Evolutionary conservation across 352 stramenopile species (phyloP).

Genomic region (Phytopythium chamaehyphon): DNA sequence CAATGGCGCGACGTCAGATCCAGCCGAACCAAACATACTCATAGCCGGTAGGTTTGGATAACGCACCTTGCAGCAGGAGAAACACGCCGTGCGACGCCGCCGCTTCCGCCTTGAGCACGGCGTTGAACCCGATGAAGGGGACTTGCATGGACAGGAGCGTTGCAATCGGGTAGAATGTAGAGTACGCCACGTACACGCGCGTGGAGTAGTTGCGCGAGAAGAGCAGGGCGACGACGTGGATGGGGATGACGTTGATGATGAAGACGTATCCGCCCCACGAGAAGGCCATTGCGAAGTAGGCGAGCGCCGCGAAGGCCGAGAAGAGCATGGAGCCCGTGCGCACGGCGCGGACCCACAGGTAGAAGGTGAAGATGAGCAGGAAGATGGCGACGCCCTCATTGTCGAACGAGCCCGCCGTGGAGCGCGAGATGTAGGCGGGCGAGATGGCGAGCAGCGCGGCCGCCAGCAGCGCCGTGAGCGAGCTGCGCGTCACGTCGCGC

Average conservation of each 20-base stretch:
- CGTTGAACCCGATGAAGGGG: slow-evolving; percentile 98
- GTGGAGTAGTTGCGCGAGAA: slow-evolving; percentile 87
- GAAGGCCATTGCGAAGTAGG: slow-evolving; percentile 97
- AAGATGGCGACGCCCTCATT: slow-evolving; percentile 99
- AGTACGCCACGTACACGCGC: slow-evolving; percentile 96
- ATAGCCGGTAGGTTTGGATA: neutral
- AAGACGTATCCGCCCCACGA: slow-evolving; percentile 99
- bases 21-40: slow-evolving; percentile 13
- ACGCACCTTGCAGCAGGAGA: slow-evolving; percentile 78
- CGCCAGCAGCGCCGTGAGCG: slow-evolving; percentile 78
- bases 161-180: slow-evolving; percentile 96
- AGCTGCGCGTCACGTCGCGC: slow-evolving; percentile 60
- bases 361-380: slow-evolving; percentile 97
- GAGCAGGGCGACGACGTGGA: slow-evolving; percentile 92
- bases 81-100: slow-evolving; percentile 91
- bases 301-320: slow-evolving; percentile 57
- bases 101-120: slow-evolving; percentile 83
- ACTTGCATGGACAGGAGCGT: slow-evolving; percentile 96
- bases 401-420: slow-evolving; percentile 97
- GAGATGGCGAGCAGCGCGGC: slow-evolving; percentile 93
- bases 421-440: slow-evolving; percentile 97
- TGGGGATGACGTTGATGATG: slow-evolving; percentile 98
- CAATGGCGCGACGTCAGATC: neutral
- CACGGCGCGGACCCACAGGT: slow-evolving; percentile 90
- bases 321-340: slow-evolving; percentile 76